These are phyloP conservation scores for Trichoderma sp. DNA, from an alignment of 2,329 filamentous ascomycete genomes.

Conservation along the genomic window DNA sequence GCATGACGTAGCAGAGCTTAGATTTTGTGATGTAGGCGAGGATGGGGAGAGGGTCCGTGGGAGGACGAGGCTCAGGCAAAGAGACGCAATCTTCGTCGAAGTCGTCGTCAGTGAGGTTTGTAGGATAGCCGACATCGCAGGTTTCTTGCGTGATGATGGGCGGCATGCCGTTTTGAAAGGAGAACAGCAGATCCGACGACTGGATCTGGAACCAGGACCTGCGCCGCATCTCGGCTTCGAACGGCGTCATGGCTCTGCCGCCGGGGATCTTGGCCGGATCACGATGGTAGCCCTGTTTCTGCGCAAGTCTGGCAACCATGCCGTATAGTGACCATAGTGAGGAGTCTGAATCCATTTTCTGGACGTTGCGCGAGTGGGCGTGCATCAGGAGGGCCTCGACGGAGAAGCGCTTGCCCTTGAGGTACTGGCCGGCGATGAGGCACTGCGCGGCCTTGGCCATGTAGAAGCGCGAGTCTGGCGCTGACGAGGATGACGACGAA, in stretches of 20 bases:
- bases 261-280: constrained; percentile 42
- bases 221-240: constrained; percentile 51
- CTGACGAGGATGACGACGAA: constrained; percentile 2
- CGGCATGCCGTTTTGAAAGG: constrained; percentile 53
- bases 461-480: constrained; percentile 32
- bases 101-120: constrained; percentile 49
- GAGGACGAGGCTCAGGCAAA: constrained; percentile 42
- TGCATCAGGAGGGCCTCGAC: constrained; percentile 51
- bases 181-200: constrained; percentile 47
- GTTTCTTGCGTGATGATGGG: constrained; percentile 47
- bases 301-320: constrained; percentile 47
- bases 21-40: constrained; percentile 44
- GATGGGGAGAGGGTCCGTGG: constrained; percentile 43
- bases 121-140: constrained; percentile 45
- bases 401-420: constrained; percentile 43
- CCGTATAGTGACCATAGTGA: constrained; percentile 48
- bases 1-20: constrained; percentile 42
- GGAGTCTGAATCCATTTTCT: constrained; percentile 41
- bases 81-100: constrained; percentile 46
- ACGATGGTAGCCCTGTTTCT: constrained; percentile 52
- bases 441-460: constrained; percentile 43
- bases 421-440: constrained; percentile 47
- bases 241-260: constrained; percentile 39
- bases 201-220: constrained; percentile 48
- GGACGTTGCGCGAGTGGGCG: constrained; percentile 42